A percentile compares a stretch with the other conserved stretches of the same genome.
Conservation (phyloP, 2,329 filamentous ascomycete species). For the Thielaviopsis punctulata region DNA sequence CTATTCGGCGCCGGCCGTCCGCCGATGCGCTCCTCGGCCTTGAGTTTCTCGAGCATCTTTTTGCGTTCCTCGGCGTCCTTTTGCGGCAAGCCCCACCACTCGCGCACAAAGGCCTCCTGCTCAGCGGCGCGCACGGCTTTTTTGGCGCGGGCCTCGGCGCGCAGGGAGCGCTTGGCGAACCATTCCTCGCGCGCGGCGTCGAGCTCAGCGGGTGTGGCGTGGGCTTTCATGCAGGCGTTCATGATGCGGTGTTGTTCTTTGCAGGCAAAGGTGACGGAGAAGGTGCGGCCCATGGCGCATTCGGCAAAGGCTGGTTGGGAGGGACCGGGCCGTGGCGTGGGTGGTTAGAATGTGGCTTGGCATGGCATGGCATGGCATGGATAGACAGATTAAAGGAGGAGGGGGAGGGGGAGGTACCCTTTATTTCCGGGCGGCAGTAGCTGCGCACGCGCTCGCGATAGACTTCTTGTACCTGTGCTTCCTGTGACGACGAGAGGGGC, state of each 20-base stretch:
- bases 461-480: slow-evolving; percentile 63
- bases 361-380: too few species aligned
- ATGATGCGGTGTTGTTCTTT: slow-evolving; percentile 62
- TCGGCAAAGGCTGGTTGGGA: slow-evolving; percentile 62
- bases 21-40: slow-evolving; percentile 35
- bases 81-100: slow-evolving; percentile 49
- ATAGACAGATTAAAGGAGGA: too few species aligned
- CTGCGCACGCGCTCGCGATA: slow-evolving; percentile 65
- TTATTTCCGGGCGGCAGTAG: slow-evolving; percentile 62
- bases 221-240: slow-evolving; percentile 83
- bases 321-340: background rate
- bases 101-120: slow-evolving; percentile 46
- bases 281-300: slow-evolving; percentile 71
- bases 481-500: slow-evolving; percentile 65
- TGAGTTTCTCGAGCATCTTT: slow-evolving; percentile 36
- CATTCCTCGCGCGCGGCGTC: slow-evolving; percentile 85
- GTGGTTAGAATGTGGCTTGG: background rate
- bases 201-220: slow-evolving; percentile 70
- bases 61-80: slow-evolving; percentile 33
- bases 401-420: slow-evolving; percentile 33
- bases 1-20: slow-evolving; percentile 29
- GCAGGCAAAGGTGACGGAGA: slow-evolving; percentile 78
- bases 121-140: slow-evolving; percentile 39
- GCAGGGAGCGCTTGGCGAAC: slow-evolving; percentile 63
- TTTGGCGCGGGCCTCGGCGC: slow-evolving; percentile 48